Conservation (phyloP, 2,329 filamentous ascomycete species). For the Elsinoe batatas region DNA sequence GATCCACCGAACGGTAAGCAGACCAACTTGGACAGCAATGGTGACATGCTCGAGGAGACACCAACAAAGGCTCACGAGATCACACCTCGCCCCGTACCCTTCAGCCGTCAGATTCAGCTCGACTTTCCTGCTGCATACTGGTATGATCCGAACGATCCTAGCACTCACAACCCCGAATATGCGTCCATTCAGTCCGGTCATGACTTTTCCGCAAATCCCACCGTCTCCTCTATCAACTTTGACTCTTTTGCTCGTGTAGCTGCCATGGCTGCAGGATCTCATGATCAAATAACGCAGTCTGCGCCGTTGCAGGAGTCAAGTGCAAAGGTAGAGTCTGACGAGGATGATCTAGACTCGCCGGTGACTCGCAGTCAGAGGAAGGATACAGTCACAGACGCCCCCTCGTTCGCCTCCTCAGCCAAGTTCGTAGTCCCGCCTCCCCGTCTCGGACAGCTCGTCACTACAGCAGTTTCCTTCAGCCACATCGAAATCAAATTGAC, state of each 20-base stretch:
- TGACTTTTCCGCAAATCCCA: constrained; percentile 29
- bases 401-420: neutral
- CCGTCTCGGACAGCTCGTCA: constrained; percentile 55
- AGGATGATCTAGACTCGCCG: neutral
- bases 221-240: constrained; percentile 18
- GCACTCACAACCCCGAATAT: constrained; percentile 38
- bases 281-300: constrained; percentile 7
- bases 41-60: constrained; percentile 19
- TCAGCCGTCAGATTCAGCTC: constrained; percentile 36
- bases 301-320: neutral
- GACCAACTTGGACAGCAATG: constrained; percentile 11
- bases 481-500: constrained; percentile 56
- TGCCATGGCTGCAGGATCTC: constrained; percentile 7
- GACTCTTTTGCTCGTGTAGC: constrained; percentile 12
- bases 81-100: constrained; percentile 17
- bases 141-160: constrained; percentile 34
- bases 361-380: neutral
- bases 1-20: constrained; percentile 19
- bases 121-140: constrained; percentile 36
- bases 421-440: constrained; percentile 31
- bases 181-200: constrained; percentile 36
- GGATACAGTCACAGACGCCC: neutral
- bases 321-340: neutral
- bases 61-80: constrained; percentile 20
- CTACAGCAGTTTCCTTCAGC: constrained; percentile 55